Evolutionary conservation across 805 yeast genomes (phyloP), one percentile per base, ranked within the genome.

Genomic region (Lipomyces sp.): DNA sequence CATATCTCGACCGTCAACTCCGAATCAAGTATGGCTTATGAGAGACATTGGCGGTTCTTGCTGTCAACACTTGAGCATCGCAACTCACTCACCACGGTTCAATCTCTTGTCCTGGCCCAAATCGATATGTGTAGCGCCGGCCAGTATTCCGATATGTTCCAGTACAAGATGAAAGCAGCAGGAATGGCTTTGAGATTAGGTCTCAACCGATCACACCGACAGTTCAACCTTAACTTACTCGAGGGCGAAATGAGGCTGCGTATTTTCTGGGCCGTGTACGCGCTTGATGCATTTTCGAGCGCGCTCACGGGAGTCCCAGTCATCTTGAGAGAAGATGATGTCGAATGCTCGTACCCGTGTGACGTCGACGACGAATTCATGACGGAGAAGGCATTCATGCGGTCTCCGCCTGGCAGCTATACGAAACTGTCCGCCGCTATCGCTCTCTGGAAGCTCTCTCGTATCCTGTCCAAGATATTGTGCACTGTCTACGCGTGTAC

Each of bases 131-230:
- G 90, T 48, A 87, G 87, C 50, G 84, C 85, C 4, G 96, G 96
- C 24, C 92, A 90, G 75, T 84, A 87, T 55, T 82, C 87, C 7
- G 87, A 91, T 1, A 83, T 92, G 67, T 92, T 91, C 78, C 89
- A 88, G 62, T 81, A 90, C 53, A 82, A 97, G 66, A 93, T 94
- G 54, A 82, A 87, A 71, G 87, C 89, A 6, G 85, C 89, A 11
- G 87, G 92, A 34, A 89, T 90, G 93, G 88, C 93, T 3, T 96
- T 90, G 73, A 95, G 92, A 72, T 79, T 92, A 62, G 84, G 97
- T 72, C 80, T 92, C 56, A 96, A 92, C 75, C 82, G 96, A 71
- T 89, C 96, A 76, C 97, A 96, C 8, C 66, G 70, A 42, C 61
- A 66, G 37, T 70, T 70, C 60, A 64, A 64, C 24, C 48, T 66